Conservation (phyloP, 2,329 filamentous ascomycete genomes). For the Zymoseptoria pseudotritici region DNA sequence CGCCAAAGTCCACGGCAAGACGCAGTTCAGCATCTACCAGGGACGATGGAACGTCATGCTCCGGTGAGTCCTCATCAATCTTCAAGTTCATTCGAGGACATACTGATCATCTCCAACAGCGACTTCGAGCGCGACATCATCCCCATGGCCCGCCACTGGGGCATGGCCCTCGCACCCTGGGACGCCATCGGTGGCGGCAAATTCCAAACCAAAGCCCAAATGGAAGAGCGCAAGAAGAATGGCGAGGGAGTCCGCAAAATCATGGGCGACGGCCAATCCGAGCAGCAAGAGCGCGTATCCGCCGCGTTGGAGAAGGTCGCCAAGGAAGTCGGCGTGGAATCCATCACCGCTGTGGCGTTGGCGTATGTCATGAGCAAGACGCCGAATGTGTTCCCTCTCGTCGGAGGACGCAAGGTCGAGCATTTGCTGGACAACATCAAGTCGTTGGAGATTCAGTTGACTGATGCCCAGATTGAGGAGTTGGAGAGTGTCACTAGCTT, state of each 20-base stretch:
- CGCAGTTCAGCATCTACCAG: conserved; percentile 31
- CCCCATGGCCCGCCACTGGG: conserved; percentile 37
- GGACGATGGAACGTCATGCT: conserved; percentile 37
- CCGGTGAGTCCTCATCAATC: conserved; percentile 14
- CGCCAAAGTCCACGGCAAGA: conserved; percentile 33
- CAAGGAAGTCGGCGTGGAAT: conserved; percentile 42
- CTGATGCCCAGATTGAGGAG: conserved; percentile 54
- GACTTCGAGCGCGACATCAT: conserved; percentile 42
- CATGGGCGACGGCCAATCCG: conserved; percentile 23
- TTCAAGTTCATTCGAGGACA: background rate
- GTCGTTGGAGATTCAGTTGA: conserved; percentile 55
- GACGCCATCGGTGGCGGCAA: conserved; percentile 43
- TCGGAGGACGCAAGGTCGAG: conserved; percentile 58
- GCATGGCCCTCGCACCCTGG: conserved; percentile 47
- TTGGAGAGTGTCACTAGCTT: conserved; percentile 58
- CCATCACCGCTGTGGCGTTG: conserved; percentile 39
- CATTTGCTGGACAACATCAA: conserved; percentile 65
- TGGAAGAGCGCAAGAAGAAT: conserved; percentile 37
- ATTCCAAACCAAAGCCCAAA: conserved; percentile 39
- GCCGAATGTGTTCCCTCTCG: conserved; percentile 48
- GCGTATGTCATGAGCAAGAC: conserved; percentile 66
- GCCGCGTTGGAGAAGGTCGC: conserved; percentile 55
- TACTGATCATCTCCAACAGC: background rate
- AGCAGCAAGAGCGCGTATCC: conserved; percentile 47
- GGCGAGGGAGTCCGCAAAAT: conserved; percentile 27